These are phyloP conservation scores for Neurospora terricola DNA, from an alignment of 495 filamentous ascomycete genomes.

Conservation along the genomic window DNA sequence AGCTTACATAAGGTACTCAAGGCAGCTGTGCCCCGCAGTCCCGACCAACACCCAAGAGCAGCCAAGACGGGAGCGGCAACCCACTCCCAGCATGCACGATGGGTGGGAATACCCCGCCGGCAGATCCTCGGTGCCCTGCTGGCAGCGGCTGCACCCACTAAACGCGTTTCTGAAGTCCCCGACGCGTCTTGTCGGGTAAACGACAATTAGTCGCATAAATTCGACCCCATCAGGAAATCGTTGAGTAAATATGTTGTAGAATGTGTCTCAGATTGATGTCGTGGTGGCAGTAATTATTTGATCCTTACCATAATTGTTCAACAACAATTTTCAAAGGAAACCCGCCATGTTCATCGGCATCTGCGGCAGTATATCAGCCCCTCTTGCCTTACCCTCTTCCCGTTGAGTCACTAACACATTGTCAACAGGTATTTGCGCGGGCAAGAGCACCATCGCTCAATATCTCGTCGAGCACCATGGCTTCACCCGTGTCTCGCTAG, in stretches of 20 bases:
- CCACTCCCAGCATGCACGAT: background rate
- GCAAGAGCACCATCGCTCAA: conserved; percentile 75
- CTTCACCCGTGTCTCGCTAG: conserved; percentile 52
- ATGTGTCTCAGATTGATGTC: background rate
- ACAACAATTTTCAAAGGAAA: background rate
- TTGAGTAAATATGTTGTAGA: background rate
- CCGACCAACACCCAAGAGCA: background rate
- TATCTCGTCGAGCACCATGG: conserved; percentile 70
- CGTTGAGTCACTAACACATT: conserved; percentile 12
- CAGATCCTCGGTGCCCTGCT: background rate
- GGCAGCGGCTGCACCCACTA: background rate
- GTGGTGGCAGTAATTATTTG: background rate
- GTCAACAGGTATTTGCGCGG: conserved; percentile 70
- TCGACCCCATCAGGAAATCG: background rate
- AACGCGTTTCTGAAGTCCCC: background rate
- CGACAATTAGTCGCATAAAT: background rate
- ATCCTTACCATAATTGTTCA: background rate
- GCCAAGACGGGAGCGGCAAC: background rate
- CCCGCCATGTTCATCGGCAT: conserved; percentile 79
- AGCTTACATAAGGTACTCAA: background rate
- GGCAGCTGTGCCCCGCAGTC: background rate
- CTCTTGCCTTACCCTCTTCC: conserved; percentile 1
- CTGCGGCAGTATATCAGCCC: conserved; percentile 61
- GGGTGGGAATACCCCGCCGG: background rate
- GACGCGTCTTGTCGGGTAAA: background rate